These are phyloP conservation scores for Akanthomyces uredinophilus DNA, from an alignment of 2,329 filamentous ascomycete genomes.

Conservation along the genomic window DNA sequence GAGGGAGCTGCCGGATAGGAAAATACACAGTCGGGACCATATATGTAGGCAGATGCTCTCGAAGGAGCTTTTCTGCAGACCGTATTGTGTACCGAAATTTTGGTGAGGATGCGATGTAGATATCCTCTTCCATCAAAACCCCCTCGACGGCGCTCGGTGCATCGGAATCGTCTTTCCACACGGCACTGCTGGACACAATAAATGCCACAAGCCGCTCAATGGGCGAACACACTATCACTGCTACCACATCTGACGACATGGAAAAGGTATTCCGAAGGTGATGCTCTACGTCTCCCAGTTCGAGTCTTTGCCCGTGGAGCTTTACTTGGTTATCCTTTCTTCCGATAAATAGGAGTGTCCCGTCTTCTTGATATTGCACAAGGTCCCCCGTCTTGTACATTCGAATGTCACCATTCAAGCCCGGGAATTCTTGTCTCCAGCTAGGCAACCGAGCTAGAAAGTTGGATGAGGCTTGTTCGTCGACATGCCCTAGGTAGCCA, in stretches of 20 bases:
- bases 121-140: background rate
- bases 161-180: no score
- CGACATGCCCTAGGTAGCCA: slow-evolving; percentile 14
- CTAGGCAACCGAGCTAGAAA: background rate
- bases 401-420: background rate
- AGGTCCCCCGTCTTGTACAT: slow-evolving; percentile 22
- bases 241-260: background rate
- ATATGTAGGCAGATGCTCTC: background rate
- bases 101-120: background rate
- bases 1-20: background rate
- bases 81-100: background rate
- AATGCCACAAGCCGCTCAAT: background rate
- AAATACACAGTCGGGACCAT: background rate
- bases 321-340: slow-evolving; percentile 53
- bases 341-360: slow-evolving; percentile 37
- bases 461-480: slow-evolving; percentile 20
- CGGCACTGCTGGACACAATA: background rate
- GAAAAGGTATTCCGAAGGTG: background rate
- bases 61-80: background rate
- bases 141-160: background rate
- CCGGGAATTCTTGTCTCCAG: background rate
- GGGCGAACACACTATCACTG: background rate
- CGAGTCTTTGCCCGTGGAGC: slow-evolving; percentile 49
- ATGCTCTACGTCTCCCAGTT: slow-evolving; percentile 28
- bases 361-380: slow-evolving; percentile 27